Conservation (phyloP, 371 early-diverging fungal species). For the Zopfochytrium polystomum region DNA sequence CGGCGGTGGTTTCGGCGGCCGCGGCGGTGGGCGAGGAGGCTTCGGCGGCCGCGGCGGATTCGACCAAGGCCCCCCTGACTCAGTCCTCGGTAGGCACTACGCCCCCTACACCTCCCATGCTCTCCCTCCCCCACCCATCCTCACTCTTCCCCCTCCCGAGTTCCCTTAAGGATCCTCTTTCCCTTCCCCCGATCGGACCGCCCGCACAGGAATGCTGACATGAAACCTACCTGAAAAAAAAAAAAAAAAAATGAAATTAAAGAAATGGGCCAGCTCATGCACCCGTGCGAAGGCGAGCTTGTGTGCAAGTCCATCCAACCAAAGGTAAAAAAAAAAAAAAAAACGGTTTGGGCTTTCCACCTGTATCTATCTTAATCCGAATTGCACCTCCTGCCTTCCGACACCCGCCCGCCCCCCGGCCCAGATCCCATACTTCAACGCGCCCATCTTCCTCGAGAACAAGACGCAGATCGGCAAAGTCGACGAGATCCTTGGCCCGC, state of each 20-base stretch:
- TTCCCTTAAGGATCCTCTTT: constrained; percentile 15
- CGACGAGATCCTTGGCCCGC: constrained; percentile 98
- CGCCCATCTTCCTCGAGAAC: constrained; percentile 95
- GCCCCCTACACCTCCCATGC: background rate
- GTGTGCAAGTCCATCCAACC: constrained; percentile 89
- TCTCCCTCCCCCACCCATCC: background rate
- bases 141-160: no score
- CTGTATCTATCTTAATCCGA: background rate
- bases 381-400: background rate
- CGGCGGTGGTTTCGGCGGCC: constrained; percentile 56
- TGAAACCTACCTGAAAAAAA: background rate
- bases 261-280: constrained; percentile 91
- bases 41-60: constrained; percentile 59
- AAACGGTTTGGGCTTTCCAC: background rate
- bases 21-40: constrained; percentile 62
- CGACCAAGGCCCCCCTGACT: constrained; percentile 74
- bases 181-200: constrained; percentile 13
- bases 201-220: constrained; percentile 3
- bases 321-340: constrained; percentile 13
- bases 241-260: constrained; percentile 15
- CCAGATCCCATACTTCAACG: constrained; percentile 98
- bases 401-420: background rate
- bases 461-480: constrained; percentile 98
- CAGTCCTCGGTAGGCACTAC: constrained; percentile 62
- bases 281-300: constrained; percentile 96